A percentile compares a stretch with the other conserved stretches of the same genome.
Conservation (phyloP, 805 yeast genomes). For the Blastobotrys attinorum region DNA sequence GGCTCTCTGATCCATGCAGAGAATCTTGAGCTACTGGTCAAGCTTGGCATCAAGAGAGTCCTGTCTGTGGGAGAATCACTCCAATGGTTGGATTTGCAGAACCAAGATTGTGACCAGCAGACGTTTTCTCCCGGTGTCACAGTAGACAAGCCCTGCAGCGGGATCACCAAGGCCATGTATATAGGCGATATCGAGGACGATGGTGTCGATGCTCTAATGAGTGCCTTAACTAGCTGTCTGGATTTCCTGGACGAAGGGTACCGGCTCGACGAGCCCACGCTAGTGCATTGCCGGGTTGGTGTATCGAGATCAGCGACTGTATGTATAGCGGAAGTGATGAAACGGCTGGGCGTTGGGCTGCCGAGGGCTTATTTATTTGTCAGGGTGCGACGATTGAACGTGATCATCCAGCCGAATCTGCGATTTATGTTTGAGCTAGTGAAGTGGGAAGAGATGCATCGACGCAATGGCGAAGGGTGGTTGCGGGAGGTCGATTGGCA, state of each 20-base stretch:
- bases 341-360: constrained; percentile 53
- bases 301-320: constrained; percentile 94
- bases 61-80: constrained; percentile 81
- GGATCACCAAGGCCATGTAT: constrained; percentile 45
- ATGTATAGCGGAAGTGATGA: constrained; percentile 92
- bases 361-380: constrained; percentile 81
- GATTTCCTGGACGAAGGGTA: constrained; percentile 54
- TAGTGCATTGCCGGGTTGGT: constrained; percentile 94
- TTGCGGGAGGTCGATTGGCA: constrained; percentile 80
- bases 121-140: background rate
- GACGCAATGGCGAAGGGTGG: constrained; percentile 21
- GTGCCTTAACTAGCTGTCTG: constrained; percentile 55
- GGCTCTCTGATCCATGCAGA: constrained; percentile 83
- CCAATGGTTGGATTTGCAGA: constrained; percentile 44
- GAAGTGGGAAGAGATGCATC: constrained; percentile 48
- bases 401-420: constrained; percentile 89
- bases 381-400: constrained; percentile 82
- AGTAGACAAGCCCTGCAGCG: constrained; percentile 13
- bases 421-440: constrained; percentile 86
- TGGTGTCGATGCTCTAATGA: constrained; percentile 72
- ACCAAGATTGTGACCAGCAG: constrained; percentile 3
- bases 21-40: constrained; percentile 50
- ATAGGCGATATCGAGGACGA: constrained; percentile 80
- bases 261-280: constrained; percentile 37
- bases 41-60: constrained; percentile 62